A percentile compares a stretch with the other conserved stretches of the same genome.
Conservation (phyloP, 192 early-diverging fungal genomes). For the Dimargaris cristalligena region DNA sequence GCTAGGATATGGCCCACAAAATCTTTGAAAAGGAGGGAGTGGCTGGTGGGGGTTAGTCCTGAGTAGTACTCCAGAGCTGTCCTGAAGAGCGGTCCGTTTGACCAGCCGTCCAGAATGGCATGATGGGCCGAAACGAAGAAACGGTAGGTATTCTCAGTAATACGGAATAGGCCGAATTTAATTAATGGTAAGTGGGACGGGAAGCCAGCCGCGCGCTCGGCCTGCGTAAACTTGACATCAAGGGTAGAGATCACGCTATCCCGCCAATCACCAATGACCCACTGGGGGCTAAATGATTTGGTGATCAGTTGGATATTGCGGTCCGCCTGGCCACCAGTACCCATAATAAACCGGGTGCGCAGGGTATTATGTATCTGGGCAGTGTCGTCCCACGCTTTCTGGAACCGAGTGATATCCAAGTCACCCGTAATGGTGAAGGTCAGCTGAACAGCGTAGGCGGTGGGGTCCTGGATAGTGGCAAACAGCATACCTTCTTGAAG, state of each 20-base stretch:
- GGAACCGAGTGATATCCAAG: no score
- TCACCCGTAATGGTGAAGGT: no score
- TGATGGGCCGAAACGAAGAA: neutral
- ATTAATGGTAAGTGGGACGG: neutral
- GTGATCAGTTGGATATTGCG: neutral
- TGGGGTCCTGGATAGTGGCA: no score
- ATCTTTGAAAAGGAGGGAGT: neutral
- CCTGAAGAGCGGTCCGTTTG: neutral
- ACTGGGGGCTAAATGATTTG: neutral
- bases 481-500: no score
- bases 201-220: neutral
- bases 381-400: no score
- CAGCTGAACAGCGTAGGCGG: no score
- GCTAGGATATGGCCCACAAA: neutral
- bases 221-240: neutral
- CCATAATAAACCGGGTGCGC: conserved; percentile 5
- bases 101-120: neutral
- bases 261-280: neutral
- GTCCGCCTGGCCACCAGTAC: neutral
- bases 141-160: neutral
- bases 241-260: no score
- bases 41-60: no score
- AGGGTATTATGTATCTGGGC: conserved; percentile 3
- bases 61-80: neutral
- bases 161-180: neutral